Base-by-base conservation (phyloP, 2,329 filamentous ascomycete genomes). In the Fusarium staphyleae region DNA sequence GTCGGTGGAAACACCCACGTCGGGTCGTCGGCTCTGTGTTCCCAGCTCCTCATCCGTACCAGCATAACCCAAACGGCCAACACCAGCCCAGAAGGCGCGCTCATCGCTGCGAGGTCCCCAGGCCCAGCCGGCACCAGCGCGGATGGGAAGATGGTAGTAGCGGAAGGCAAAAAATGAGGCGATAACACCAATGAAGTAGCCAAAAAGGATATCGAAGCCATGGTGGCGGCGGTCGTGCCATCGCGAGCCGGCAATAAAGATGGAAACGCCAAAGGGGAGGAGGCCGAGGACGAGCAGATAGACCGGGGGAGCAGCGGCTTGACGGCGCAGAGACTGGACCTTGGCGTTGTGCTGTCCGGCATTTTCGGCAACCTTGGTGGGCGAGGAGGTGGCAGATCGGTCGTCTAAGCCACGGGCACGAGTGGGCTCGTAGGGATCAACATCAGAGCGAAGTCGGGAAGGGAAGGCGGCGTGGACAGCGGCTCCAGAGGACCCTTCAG, bases 181-280 rank as follows among this genome's bases (percentile, higher is more conserved):
- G 36, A 86, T 74, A 12, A 87, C 81, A 8, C 93, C 93, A 57
- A 97, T 88, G 11, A 89, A 62, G 48, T 87, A 89, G n/a, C 93
- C 93, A 58, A 89, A 91, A 3, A 97, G 75, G 61, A 97, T 90
- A 62, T 98, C 93, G 70, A 96, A 93, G n/a, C 88, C 92, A 70
- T 93, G 90, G 72, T 98, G 93, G 32, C 90, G 86, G 76, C 88
- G 96, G 72, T 97, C 88, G 54, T 88, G 92, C 83, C 88, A 98
- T 10, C 93, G 88, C 1, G 91, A 93, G 22, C 87, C 85, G n/a
- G 88, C 82, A 57, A 97, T 89, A 75, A 92, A 96, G 58, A 92
- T 83, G 5, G 92, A 88, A 1, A 84, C 77, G 50, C 86, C 88
- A 60, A 92, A 83, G 3, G 93, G 93, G 1, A 90, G 73, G 14